phyloP scores from a whole-genome alignment of 1,139 yeast genomes.

The Candida glucosophila region DNA sequence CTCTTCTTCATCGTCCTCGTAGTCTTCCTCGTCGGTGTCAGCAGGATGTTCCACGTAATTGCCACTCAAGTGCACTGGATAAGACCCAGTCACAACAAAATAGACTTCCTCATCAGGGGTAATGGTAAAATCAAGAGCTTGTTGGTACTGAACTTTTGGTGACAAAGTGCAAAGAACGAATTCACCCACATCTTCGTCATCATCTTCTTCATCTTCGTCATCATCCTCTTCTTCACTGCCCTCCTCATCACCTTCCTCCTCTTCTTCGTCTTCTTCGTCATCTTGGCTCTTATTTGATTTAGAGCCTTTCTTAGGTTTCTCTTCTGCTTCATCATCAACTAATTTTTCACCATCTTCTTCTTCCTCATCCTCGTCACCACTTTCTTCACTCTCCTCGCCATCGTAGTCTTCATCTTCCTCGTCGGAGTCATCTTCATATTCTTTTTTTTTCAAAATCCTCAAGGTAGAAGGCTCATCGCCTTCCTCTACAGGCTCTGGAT shows the following conservation, averaged over 20 bases:
- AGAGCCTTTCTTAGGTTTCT: slow-evolving; percentile 11
- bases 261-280: slow-evolving; percentile 23
- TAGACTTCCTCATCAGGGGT: slow-evolving; percentile 89
- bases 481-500: slow-evolving; percentile 76
- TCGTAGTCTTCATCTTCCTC: slow-evolving; percentile 32
- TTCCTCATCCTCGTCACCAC: slow-evolving; percentile 42
- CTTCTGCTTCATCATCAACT: slow-evolving; percentile 21
- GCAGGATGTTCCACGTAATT: slow-evolving; percentile 94
- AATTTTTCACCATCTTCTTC: slow-evolving; percentile 38
- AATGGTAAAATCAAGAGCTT: slow-evolving; percentile 81
- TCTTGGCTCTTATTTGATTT: slow-evolving; percentile 20
- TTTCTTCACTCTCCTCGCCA: slow-evolving; percentile 44
- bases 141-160: slow-evolving; percentile 81
- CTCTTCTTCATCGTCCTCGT: slow-evolving; percentile 40
- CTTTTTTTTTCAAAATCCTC: slow-evolving; percentile 72
- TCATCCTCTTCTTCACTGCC: slow-evolving; percentile 49
- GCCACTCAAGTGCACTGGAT: slow-evolving; percentile 87
- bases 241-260: slow-evolving; percentile 36
- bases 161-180: slow-evolving; percentile 83
- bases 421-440: slow-evolving; percentile 42
- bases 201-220: slow-evolving; percentile 48
- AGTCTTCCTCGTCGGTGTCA: slow-evolving; percentile 54
- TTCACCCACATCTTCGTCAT: slow-evolving; percentile 58
- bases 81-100: slow-evolving; percentile 93
- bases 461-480: slow-evolving; percentile 81